phyloP scores from a whole-genome alignment of 208 protist genomes.

The Balamuthia mandrillaris region DNA sequence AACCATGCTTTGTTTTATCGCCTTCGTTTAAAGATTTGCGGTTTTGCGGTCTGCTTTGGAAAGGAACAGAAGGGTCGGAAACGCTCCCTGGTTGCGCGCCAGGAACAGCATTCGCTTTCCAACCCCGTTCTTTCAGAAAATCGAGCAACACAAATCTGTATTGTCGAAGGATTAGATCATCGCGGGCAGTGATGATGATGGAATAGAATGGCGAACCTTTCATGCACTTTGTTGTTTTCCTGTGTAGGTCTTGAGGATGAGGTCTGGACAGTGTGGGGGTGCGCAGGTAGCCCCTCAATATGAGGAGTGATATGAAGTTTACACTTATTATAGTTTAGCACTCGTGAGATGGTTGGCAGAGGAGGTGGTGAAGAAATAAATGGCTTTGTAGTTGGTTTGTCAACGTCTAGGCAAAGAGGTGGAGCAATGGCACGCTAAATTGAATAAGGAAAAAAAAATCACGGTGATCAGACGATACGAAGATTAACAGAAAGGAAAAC shows the following conservation, averaged over 20 bases:
- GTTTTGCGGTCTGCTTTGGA: neutral
- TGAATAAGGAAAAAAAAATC: neutral
- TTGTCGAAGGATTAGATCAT: neutral
- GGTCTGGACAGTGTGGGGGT: neutral
- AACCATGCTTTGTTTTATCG: constrained; percentile 12
- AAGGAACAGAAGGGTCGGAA: neutral
- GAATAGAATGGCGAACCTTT: neutral
- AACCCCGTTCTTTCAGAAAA: constrained; percentile 15
- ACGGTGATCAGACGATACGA: neutral
- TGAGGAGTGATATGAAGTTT: constrained; percentile 10
- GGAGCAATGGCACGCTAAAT: neutral
- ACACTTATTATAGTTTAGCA: constrained; percentile 22
- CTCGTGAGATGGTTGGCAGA: constrained; percentile 12
- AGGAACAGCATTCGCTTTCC: neutral
- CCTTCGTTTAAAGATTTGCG: constrained; percentile 11
- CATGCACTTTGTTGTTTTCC: neutral
- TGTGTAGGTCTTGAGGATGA: constrained; percentile 5
- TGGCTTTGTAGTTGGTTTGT: too few relatives aligned
- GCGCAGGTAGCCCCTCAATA: neutral
- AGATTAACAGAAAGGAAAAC: neutral
- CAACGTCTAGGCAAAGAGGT: constrained; percentile 12
- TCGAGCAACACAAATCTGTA: constrained; percentile 23
- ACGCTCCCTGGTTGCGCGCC: neutral
- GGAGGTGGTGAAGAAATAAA: neutral
- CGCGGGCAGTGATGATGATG: neutral